Percentiles rank a stretch among this genome's conserved stretches.
Evolutionary conservation across 2,329 filamentous ascomycete species (phyloP).

Genomic region (Juglanconis juglandina): DNA sequence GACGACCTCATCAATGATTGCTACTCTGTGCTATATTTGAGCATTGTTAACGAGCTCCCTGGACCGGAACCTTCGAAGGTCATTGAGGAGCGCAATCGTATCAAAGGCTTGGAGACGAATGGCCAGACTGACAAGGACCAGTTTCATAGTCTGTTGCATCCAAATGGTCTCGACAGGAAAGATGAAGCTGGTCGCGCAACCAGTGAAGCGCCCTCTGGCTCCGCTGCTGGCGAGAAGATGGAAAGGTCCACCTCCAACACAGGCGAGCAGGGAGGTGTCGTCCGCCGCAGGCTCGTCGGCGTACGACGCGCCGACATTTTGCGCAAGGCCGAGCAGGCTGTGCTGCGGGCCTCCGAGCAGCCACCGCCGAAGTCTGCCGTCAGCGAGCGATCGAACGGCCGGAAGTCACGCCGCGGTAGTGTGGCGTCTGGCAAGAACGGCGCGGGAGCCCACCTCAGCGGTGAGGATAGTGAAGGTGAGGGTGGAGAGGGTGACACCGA

Average conservation of each 20-base stretch:
- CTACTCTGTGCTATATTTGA: conserved; percentile 73
- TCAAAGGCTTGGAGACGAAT: conserved; percentile 38
- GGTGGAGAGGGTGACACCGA: conserved; percentile 38
- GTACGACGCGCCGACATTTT: conserved; percentile 57
- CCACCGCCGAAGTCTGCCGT: conserved; percentile 37
- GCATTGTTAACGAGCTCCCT: conserved; percentile 59
- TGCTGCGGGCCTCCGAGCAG: conserved; percentile 48
- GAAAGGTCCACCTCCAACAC: conserved; percentile 35
- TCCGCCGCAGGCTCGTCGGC: conserved; percentile 39
- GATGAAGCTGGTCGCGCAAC: conserved; percentile 7
- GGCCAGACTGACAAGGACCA: conserved; percentile 28
- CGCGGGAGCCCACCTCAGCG: conserved; percentile 31
- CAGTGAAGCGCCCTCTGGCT: conserved; percentile 18
- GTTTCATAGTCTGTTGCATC: conserved; percentile 21
- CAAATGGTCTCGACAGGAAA: conserved; percentile 20
- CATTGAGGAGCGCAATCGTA: conserved; percentile 41
- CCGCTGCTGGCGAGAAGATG: conserved; percentile 31
- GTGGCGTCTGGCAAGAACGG: conserved; percentile 42
- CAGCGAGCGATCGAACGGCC: conserved; percentile 20
- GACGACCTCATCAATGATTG: conserved; percentile 93
- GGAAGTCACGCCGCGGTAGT: conserved; percentile 50
- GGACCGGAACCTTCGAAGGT: conserved; percentile 44
- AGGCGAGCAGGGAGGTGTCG: conserved; percentile 29
- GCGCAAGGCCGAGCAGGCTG: conserved; percentile 59
- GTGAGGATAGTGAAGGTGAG: conserved; percentile 26